phyloP scores from a whole-genome alignment of 1,139 yeast genomes.

The Debaryomyces coudertii region DNA sequence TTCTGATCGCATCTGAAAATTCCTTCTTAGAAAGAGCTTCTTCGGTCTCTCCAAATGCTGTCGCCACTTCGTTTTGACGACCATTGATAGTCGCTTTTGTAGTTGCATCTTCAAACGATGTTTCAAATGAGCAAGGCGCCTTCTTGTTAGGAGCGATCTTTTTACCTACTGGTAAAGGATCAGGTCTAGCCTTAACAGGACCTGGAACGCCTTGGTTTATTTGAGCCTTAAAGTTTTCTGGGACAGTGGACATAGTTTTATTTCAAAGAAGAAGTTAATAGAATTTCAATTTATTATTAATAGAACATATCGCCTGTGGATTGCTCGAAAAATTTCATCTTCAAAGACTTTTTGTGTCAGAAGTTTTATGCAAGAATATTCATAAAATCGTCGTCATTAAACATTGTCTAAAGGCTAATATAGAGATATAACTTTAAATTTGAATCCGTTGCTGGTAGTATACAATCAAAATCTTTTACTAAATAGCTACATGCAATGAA shows the following conservation, averaged over 20 bases:
- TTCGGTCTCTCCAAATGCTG: constrained; percentile 18
- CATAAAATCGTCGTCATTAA: too few species aligned
- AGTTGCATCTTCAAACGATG: constrained; percentile 16
- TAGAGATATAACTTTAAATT: too few species aligned
- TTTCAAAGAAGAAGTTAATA: background rate
- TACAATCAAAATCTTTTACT: too few species aligned
- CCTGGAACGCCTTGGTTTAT: constrained; percentile 23
- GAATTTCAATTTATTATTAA: background rate
- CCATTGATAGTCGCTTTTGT: constrained; percentile 17
- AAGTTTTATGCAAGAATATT: too few species aligned
- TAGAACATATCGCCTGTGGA: too few species aligned
- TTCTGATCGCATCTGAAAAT: constrained; percentile 18
- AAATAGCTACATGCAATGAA: too few species aligned
- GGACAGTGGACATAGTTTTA: constrained; percentile 16
- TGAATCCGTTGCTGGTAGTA: too few species aligned
- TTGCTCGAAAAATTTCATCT: too few species aligned
- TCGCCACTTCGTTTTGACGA: constrained; percentile 16
- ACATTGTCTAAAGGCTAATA: too few species aligned
- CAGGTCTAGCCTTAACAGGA: constrained; percentile 20
- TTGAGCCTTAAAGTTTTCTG: constrained; percentile 20
- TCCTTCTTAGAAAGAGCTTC: constrained; percentile 15
- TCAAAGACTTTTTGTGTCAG: too few species aligned
- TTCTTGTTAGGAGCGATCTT: constrained; percentile 20
- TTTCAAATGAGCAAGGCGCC: constrained; percentile 18
- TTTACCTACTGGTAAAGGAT: constrained; percentile 21